Evolutionary conservation across 257 asterid genomes (phyloP), one percentile per base, ranked within the genome.

Genomic region (Ligustrum vulgare): DNA sequence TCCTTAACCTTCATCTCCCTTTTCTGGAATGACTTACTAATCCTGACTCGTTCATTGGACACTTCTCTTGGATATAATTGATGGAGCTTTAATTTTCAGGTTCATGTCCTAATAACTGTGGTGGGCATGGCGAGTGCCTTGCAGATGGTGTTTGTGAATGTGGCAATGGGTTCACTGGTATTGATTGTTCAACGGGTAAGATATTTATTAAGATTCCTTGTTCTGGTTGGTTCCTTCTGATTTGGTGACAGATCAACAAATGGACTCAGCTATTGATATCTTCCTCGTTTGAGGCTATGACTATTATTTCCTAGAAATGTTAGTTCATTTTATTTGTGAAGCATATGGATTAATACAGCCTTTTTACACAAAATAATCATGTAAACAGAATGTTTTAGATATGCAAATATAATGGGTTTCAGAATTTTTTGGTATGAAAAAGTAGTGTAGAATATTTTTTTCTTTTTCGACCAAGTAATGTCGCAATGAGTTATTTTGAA

Each of bases 171-270:
- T 91, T 72, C 78, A 95, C 99, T 0, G 99, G 99, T 64, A 73
- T 82, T 4, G 99, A 95, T 81, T 95, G 99, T 82, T 93, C 97
- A 16, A 95, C 99, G 65, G 98, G 99, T 96, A 86, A 69, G 43
- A n/a, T 62, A 9, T 47, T 13, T 2, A 31, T 15, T 32, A 72
- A 8, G 32, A 60, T 31, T 65, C 37, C 62, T 65, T 47, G 22
- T 6, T 43, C 69, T 58, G 58, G 20, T 72, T 69, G 16, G 58
- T 39, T 67, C 35, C 36, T 16, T 13, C 18, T 51, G n/a, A n/a
- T 18, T 51, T 51, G 25, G 23, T n/a, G 25, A 51, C 25, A 51
- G 54, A 45, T 51, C 4, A 51, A 51, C 18, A 51, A 16, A 6
- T 51, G 62, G 13, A 51, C 62, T 51, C 23, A n/a, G 6, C 7